Conservation (phyloP, 2,329 filamentous ascomycete genomes). For the Aspergillus niger region DNA sequence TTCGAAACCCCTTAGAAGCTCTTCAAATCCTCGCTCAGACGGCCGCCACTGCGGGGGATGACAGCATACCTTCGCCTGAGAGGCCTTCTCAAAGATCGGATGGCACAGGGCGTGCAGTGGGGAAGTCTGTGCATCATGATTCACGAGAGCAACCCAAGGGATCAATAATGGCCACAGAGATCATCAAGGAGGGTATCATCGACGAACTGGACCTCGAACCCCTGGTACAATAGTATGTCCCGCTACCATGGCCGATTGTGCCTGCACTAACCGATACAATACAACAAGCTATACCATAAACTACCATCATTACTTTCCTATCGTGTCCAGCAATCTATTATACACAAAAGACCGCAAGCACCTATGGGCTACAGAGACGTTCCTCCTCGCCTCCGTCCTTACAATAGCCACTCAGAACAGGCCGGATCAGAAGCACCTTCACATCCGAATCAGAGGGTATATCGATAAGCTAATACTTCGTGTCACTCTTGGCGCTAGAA, state of each 20-base stretch:
- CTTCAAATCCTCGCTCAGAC: slow-evolving; percentile 11
- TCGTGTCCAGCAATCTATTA: slow-evolving; percentile 8
- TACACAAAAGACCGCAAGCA: background rate
- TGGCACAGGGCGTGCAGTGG: too few relatives aligned
- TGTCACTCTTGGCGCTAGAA: slow-evolving; percentile 18
- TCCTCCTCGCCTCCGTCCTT: slow-evolving; percentile 15
- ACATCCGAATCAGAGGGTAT: slow-evolving; percentile 3
- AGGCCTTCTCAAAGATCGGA: background rate
- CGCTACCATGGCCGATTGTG: background rate
- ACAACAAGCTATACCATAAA: background rate
- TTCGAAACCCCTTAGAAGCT: slow-evolving; percentile 8
- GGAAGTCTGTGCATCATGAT: background rate
- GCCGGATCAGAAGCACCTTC: background rate
- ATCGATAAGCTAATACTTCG: slow-evolving; percentile 13
- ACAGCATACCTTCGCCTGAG: background rate
- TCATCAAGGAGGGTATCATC: background rate
- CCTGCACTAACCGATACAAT: background rate
- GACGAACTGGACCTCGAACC: background rate
- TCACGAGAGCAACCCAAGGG: fast-evolving
- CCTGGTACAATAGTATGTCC: background rate
- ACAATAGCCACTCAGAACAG: slow-evolving; percentile 19
- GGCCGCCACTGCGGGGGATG: background rate
- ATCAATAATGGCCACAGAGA: background rate
- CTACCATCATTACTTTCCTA: slow-evolving; percentile 16
- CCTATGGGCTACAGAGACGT: slow-evolving; percentile 8